Evolutionary conservation across 2,329 filamentous ascomycete genomes (phyloP).

Genomic region (Periconia sp.): DNA sequence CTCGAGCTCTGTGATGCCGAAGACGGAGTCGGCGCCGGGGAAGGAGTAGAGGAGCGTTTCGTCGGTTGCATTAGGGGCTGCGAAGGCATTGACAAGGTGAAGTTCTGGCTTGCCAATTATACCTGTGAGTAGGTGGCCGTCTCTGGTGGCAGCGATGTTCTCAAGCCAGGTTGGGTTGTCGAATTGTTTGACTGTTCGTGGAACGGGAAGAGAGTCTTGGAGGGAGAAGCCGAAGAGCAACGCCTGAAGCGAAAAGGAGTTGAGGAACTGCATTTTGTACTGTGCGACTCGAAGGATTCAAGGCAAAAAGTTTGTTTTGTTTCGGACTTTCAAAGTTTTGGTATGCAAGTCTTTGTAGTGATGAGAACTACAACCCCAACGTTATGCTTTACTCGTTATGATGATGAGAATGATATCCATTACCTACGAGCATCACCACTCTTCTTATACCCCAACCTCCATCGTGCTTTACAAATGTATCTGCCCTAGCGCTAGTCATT

Average conservation of each 20-base stretch:
- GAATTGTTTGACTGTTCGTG: slow-evolving; percentile 31
- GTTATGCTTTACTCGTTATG: no score
- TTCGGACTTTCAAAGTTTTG: background rate
- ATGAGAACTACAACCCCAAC: no score
- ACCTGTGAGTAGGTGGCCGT: slow-evolving; percentile 45
- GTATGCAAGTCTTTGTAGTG: background rate
- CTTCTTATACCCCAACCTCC: no score
- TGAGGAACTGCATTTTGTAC: background rate
- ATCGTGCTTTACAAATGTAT: no score
- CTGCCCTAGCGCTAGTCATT: no score
- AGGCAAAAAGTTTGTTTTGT: background rate
- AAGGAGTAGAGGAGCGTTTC: slow-evolving; percentile 39
- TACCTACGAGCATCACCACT: no score
- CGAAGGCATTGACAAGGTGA: slow-evolving; percentile 39
- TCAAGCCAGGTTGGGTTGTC: slow-evolving; percentile 39
- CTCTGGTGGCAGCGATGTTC: slow-evolving; percentile 46
- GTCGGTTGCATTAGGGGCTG: slow-evolving; percentile 12
- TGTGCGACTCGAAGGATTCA: background rate
- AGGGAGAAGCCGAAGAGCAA: slow-evolving; percentile 1
- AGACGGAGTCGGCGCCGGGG: slow-evolving; percentile 24
- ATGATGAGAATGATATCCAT: no score
- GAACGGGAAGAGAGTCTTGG: no score
- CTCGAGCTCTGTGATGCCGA: slow-evolving; percentile 46
- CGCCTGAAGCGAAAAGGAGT: background rate
- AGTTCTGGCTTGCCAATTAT: slow-evolving; percentile 39